Base-by-base conservation (phyloP, 2,329 filamentous ascomycete species). In the Pochonia chlamydosporia region DNA sequence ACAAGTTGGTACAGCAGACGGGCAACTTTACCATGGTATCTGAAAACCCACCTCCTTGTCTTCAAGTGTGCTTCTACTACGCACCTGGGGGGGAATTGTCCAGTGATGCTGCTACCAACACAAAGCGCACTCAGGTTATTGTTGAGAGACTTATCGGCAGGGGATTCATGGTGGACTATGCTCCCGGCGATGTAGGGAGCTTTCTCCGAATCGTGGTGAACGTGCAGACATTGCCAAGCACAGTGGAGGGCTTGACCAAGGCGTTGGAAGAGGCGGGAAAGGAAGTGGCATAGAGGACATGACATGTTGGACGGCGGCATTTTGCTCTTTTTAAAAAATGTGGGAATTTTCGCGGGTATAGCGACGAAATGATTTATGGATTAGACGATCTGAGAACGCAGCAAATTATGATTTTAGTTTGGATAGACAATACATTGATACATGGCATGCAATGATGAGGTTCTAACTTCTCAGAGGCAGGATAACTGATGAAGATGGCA, bases 21-120 rank as follows among this genome's bases (percentile, higher is more conserved):
- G 62, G 68, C 0, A 72, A 87, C 55, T 86, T 97, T 56, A 69
- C 79, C 16, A 73, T 95, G 14, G 79, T 96, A 3, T 87, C 82
- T 10, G 75, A 80, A 47, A 84, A 87, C 57, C 87, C 89, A 23
- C 84, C 91, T 40, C 88, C 89, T 1, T 97, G 92, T 67, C 71
- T 96, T 62, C 93, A 97, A 69, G 87, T 97, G 20, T 96, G 92
- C 72, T 97, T 97, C 65, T 96, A 96, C 64, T 90, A 87, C 59
- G 81, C 84, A 0, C 80, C 80, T 0, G 53, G 53, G 1, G 79
- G 82, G 3, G 57, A 65, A 48, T 53, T 86, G 37, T 56, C 65
- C 0, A 63, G 63, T 0, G 64, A 71, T 14, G 54, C 61, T 5
- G 64, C 64, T 31, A 65, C 63, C 44, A 82, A 81, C 57, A 78